A percentile compares a stretch with the other conserved stretches of the same genome.
Conservation (phyloP, 1,284 basidiomycete species). For the Cystobasidium pallidum region DNA sequence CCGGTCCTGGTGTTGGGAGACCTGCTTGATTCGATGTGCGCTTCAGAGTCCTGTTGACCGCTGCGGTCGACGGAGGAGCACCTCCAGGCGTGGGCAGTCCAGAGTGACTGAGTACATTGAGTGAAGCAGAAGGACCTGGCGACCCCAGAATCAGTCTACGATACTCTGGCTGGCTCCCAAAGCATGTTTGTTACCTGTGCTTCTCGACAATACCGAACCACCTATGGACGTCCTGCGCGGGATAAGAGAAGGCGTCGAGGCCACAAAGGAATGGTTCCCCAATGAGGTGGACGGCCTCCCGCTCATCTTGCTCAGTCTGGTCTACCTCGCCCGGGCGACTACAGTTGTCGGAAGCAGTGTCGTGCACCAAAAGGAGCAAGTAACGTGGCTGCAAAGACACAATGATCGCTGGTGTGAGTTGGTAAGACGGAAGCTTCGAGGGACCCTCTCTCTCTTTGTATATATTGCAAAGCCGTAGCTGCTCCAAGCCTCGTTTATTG, state of each 20-base stretch:
- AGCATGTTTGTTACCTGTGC: slow-evolving; percentile 9
- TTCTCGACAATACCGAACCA: slow-evolving; percentile 19
- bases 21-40: slow-evolving; percentile 27
- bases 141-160: slow-evolving; percentile 3
- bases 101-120: slow-evolving; percentile 7
- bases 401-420: too few species aligned
- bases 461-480: too few species aligned
- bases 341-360: too few species aligned
- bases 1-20: slow-evolving; percentile 13
- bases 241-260: slow-evolving; percentile 23
- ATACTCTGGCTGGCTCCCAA: neutral
- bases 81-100: slow-evolving; percentile 19
- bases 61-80: slow-evolving; percentile 8
- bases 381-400: too few species aligned
- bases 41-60: slow-evolving; percentile 28
- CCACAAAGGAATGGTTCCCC: slow-evolving; percentile 5
- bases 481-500: too few species aligned
- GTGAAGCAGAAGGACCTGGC: slow-evolving; percentile 8
- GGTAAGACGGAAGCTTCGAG: too few species aligned
- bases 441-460: too few species aligned
- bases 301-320: neutral
- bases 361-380: too few species aligned
- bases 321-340: too few species aligned
- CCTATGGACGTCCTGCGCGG: slow-evolving; percentile 19
- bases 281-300: slow-evolving; percentile 19